Percentiles rank a stretch among this genome's conserved stretches.
phyloP scores from a whole-genome alignment of 805 yeast species.

The Kodamaea kaohsiungensis region DNA sequence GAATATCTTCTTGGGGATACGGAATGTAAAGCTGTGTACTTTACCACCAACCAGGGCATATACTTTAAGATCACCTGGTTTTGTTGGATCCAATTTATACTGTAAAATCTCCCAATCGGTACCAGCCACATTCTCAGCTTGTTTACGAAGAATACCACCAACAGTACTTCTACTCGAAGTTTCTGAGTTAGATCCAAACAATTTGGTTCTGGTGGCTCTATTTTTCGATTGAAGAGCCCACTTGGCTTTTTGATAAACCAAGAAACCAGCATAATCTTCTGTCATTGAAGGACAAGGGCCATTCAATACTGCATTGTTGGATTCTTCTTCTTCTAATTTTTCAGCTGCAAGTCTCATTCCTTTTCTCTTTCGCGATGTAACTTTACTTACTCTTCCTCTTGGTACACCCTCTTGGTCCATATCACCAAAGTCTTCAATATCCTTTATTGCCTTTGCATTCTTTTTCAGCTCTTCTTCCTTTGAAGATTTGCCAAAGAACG shows the following conservation, averaged over 20 bases:
- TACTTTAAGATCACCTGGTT: slow-evolving; percentile 78
- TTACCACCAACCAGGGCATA: slow-evolving; percentile 67
- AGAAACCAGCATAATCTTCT: slow-evolving; percentile 66
- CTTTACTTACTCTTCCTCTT: slow-evolving; percentile 45
- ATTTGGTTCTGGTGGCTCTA: slow-evolving; percentile 65
- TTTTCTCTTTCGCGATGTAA: slow-evolving; percentile 47
- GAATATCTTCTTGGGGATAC: slow-evolving; percentile 72
- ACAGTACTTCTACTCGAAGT: slow-evolving; percentile 59
- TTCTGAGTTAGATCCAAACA: slow-evolving; percentile 70
- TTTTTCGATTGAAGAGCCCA: slow-evolving; percentile 82
- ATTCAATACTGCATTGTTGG: slow-evolving; percentile 47
- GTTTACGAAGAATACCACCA: slow-evolving; percentile 68
- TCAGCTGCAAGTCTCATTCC: slow-evolving; percentile 25
- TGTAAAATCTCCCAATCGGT: slow-evolving; percentile 86
- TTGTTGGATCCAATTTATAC: slow-evolving; percentile 51
- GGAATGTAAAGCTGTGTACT: slow-evolving; percentile 71
- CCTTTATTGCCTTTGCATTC: slow-evolving; percentile 39
- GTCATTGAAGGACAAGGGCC: slow-evolving; percentile 65
- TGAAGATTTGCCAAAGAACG: slow-evolving; percentile 53
- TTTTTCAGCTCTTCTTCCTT: slow-evolving; percentile 28
- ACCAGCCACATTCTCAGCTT: slow-evolving; percentile 76
- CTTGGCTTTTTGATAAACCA: slow-evolving; percentile 77
- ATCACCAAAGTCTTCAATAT: slow-evolving; percentile 73
- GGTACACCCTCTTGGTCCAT: slow-evolving; percentile 19
- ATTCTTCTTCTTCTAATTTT: slow-evolving; percentile 45